A percentile compares a stretch with the other conserved stretches of the same genome.
Evolutionary conservation across 441 rosid species (phyloP).

Genomic region (Pelargonium cotyledonis): DNA sequence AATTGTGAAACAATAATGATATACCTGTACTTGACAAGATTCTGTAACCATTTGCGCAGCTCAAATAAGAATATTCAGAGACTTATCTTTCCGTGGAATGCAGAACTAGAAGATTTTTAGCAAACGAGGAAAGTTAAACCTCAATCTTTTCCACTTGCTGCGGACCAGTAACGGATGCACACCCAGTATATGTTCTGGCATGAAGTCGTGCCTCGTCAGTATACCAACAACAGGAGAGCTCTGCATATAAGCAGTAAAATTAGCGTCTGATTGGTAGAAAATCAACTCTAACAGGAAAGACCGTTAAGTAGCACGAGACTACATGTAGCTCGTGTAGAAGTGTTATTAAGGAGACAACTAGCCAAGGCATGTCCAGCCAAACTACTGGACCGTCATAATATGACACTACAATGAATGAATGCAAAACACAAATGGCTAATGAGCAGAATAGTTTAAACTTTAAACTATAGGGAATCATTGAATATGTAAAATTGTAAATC

Average conservation of each 20-base stretch:
- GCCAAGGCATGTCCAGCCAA: too few relatives aligned
- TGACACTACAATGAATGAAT: too few relatives aligned
- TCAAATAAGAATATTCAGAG: conserved; percentile 14
- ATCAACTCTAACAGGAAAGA: too few relatives aligned
- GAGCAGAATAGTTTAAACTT: too few relatives aligned
- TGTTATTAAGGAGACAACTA: too few relatives aligned
- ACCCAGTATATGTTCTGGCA: conserved; percentile 71
- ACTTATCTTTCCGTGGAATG: conserved; percentile 7
- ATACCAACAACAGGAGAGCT: conserved; percentile 79
- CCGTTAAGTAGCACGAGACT: too few relatives aligned
- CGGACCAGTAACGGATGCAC: conserved; percentile 41
- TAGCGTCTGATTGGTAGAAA: background rate
- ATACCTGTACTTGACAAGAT: background rate
- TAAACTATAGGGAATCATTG: too few relatives aligned
- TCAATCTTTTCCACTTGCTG: conserved; percentile 3
- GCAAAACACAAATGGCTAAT: too few relatives aligned
- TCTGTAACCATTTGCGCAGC: conserved; percentile 5
- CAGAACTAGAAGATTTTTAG: conserved; percentile 23
- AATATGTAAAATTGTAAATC: too few relatives aligned
- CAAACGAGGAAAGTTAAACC: background rate
- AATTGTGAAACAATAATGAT: background rate
- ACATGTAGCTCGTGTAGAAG: too few relatives aligned
- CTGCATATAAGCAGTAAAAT: conserved; percentile 24
- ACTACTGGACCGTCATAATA: too few relatives aligned
- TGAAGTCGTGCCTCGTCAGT: conserved; percentile 79